Conservation (phyloP, 257 asterid genomes). For the Solanum virginianum region DNA sequence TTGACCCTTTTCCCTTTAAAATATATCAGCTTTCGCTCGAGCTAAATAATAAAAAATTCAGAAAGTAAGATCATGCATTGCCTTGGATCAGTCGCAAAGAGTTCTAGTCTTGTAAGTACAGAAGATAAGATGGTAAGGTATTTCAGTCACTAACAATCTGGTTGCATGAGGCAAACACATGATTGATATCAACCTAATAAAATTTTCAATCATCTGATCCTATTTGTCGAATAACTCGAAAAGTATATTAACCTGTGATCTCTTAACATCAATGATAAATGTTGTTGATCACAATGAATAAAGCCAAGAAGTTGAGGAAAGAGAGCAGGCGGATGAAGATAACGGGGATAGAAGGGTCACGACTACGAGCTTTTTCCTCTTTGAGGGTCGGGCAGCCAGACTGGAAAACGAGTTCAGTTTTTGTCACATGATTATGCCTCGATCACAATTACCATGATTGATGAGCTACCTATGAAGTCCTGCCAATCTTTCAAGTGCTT, state of each 20-base stretch:
- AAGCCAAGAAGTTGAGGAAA: background rate
- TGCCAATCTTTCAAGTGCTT: conserved; percentile 30
- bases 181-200: background rate
- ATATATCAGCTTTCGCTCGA: background rate
- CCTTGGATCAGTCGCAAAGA: background rate
- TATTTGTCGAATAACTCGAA: background rate
- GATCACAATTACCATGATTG: background rate
- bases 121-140: background rate
- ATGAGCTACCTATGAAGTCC: background rate
- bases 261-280: background rate
- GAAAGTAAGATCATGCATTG: background rate
- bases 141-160: background rate
- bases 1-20: too few species aligned
- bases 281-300: background rate
- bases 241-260: background rate
- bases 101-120: background rate
- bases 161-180: background rate
- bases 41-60: background rate
- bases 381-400: background rate
- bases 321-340: background rate
- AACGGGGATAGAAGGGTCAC: background rate
- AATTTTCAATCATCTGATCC: background rate
- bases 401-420: background rate
- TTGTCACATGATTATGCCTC: background rate
- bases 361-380: background rate